These are phyloP conservation scores for Cryptococcus floricola DNA, from an alignment of 1,284 basidiomycete genomes.

Conservation along the genomic window DNA sequence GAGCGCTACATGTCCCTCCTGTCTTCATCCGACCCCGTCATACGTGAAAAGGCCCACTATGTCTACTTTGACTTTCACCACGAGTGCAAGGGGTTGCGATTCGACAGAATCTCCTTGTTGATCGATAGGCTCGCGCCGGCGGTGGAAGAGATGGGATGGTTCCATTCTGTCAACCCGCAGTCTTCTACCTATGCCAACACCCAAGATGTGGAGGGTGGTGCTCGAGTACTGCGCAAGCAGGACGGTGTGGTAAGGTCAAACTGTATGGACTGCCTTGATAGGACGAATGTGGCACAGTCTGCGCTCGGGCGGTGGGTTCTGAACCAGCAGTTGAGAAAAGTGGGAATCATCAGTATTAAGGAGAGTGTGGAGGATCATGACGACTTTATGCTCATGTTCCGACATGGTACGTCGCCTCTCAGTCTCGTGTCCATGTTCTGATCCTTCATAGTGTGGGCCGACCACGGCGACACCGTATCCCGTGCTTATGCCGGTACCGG, in stretches of 20 bases:
- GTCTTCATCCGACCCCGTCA: constrained; percentile 32
- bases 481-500: constrained; percentile 92
- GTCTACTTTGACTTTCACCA: constrained; percentile 98
- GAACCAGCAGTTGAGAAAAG: constrained; percentile 68
- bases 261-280: constrained; percentile 89
- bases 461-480: constrained; percentile 90
- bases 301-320: constrained; percentile 80
- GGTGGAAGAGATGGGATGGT: constrained; percentile 66
- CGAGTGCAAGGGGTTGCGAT: constrained; percentile 93
- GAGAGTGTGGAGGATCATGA: constrained; percentile 74
- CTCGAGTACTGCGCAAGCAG: constrained; percentile 36
- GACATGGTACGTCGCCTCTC: constrained; percentile 65
- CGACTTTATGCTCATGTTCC: constrained; percentile 74
- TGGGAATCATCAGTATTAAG: constrained; percentile 65
- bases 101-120: constrained; percentile 83
- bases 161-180: constrained; percentile 21
- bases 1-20: constrained; percentile 64
- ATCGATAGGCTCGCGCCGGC: constrained; percentile 74
- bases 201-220: background rate
- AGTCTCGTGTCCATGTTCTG: background rate
- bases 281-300: constrained; percentile 94
- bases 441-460: constrained; percentile 77
- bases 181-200: constrained; percentile 2
- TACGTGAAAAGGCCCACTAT: constrained; percentile 63
- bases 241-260: constrained; percentile 52